phyloP scores from a whole-genome alignment of 108 stramenopile genomes.

The Skeletonema menzelii region DNA sequence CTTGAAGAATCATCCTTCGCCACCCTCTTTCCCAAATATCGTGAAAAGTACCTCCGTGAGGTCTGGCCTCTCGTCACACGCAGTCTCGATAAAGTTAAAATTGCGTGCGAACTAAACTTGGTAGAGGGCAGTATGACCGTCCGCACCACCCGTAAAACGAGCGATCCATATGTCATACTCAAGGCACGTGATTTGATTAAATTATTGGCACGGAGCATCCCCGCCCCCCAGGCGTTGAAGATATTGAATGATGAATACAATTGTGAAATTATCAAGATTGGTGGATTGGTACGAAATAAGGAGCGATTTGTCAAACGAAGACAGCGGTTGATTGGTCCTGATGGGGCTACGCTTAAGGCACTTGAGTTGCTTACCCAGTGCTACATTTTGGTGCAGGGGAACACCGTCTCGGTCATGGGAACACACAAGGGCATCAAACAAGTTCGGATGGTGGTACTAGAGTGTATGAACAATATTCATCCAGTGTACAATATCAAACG shows the following conservation, averaged over 20 bases:
- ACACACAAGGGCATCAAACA: conserved; percentile 89
- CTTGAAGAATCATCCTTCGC: conserved; percentile 98
- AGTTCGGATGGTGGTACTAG: conserved; percentile 93
- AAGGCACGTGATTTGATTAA: conserved; percentile 98
- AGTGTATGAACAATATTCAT: conserved; percentile 99
- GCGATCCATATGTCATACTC: conserved; percentile 96
- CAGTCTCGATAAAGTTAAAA: conserved; percentile 75
- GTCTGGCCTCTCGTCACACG: conserved; percentile 97
- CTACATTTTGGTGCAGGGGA: conserved; percentile 98
- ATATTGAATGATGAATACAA: conserved; percentile 95
- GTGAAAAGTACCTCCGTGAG: conserved; percentile 97
- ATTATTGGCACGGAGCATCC: conserved; percentile 91
- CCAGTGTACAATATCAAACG: conserved; percentile 99
- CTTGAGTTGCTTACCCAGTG: conserved; percentile 97
- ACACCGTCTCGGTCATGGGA: conserved; percentile 95
- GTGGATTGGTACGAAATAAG: conserved; percentile 97
- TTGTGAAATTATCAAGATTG: conserved; percentile 99
- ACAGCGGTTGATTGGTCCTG: conserved; percentile 93
- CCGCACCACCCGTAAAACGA: conserved; percentile 91
- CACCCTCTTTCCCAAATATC: conserved; percentile 98
- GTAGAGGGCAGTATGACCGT: conserved; percentile 99
- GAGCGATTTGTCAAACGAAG: conserved; percentile 99
- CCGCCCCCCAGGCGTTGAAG: conserved; percentile 91
- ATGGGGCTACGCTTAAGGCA: conserved; percentile 97
- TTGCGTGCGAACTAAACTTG: conserved; percentile 85